These are phyloP conservation scores for Citrus reticulata DNA, from an alignment of 345 rosid species.

Conservation along the genomic window DNA sequence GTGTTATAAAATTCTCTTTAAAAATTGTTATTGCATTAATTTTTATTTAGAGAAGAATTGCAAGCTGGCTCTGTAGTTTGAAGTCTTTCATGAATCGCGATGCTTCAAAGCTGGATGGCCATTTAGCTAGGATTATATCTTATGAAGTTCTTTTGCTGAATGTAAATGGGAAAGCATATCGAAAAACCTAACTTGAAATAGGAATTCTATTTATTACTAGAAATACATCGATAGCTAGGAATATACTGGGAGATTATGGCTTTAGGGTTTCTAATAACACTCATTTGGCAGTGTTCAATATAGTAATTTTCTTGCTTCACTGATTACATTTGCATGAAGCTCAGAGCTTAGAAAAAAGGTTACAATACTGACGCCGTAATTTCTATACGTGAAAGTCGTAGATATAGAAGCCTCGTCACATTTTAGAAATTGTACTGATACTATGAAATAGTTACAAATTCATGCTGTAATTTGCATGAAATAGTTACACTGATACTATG, in stretches of 20 bases:
- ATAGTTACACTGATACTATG: too few relatives aligned
- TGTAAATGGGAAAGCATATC: not conserved
- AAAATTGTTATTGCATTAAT: not conserved
- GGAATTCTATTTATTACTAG: not conserved
- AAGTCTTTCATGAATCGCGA: not conserved
- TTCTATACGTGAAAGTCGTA: too few relatives aligned
- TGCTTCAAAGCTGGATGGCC: not conserved
- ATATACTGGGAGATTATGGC: not conserved
- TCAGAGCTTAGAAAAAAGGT: too few relatives aligned
- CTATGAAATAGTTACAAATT: too few relatives aligned
- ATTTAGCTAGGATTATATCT: not conserved
- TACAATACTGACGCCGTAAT: too few relatives aligned
- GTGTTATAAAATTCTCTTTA: not conserved
- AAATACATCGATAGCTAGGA: not conserved
- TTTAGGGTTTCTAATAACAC: not conserved
- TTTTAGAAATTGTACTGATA: too few relatives aligned
- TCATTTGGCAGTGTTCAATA: not conserved
- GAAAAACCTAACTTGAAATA: not conserved
- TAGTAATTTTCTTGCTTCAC: not conserved
- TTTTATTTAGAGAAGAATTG: not conserved
- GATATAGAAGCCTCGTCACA: too few relatives aligned
- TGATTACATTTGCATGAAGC: not conserved
- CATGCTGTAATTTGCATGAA: too few relatives aligned
- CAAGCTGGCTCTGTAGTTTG: not conserved
- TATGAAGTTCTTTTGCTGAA: not conserved